Percentiles rank a stretch among this genome's conserved stretches.
Conservation (phyloP, 129 eudicot genomes). For the Saussurea involucrata region DNA sequence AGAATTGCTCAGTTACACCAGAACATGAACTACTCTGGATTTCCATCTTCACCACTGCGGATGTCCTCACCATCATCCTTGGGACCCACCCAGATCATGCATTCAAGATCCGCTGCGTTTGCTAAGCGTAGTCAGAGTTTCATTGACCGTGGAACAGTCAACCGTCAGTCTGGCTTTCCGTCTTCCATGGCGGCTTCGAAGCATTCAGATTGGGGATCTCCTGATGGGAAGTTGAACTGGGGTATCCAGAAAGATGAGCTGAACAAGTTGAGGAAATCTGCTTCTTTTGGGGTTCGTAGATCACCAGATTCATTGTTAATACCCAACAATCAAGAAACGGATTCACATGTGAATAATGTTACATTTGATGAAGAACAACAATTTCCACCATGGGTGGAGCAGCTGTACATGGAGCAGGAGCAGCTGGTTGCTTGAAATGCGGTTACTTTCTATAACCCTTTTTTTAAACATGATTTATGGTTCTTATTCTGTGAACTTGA, state of each 20-base stretch:
- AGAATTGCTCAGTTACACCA: conserved; percentile 41
- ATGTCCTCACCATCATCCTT: conserved; percentile 39
- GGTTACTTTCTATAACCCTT: conserved; percentile 27
- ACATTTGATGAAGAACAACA: conserved; percentile 40
- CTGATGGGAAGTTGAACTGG: conserved; percentile 84
- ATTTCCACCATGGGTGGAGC: conserved; percentile 60
- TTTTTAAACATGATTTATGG: conserved; percentile 25
- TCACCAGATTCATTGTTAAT: conserved; percentile 16
- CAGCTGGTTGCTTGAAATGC: conserved; percentile 52
- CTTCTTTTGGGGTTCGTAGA: conserved; percentile 63
- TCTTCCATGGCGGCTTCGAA: conserved; percentile 28
- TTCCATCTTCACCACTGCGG: conserved; percentile 60
- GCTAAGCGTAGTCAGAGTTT: conserved; percentile 80
- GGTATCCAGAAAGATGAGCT: conserved; percentile 77
- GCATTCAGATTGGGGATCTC: conserved; percentile 75
- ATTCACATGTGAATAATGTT: conserved; percentile 31
- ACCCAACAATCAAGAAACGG: conserved; percentile 22
- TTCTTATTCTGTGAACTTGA: conserved; percentile 20
- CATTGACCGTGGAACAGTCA: conserved; percentile 56
- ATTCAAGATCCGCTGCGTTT: conserved; percentile 58
- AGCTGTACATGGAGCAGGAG: conserved; percentile 54
- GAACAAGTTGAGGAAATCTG: conserved; percentile 68
- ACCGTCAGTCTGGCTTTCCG: conserved; percentile 47
- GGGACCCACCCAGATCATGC: conserved; percentile 42
- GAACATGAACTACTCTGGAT: conserved; percentile 47